Evolutionary conservation across 2,329 filamentous ascomycete species (phyloP), one percentile per base, ranked within the genome.

Genomic region (Aschersonia sp.): DNA sequence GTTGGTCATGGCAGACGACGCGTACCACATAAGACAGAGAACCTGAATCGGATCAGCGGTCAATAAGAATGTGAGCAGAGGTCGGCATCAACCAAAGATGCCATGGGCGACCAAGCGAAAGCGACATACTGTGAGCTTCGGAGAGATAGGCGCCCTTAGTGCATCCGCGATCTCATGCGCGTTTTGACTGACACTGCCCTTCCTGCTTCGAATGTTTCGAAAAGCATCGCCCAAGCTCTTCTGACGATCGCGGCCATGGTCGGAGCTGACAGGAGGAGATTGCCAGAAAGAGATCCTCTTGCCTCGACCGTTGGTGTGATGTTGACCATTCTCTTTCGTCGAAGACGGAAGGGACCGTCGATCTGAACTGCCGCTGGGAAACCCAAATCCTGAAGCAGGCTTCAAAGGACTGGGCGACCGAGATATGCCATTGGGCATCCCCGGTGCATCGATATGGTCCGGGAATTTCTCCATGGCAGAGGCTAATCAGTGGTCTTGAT

Each of bases 1-100:
- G 63, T 97, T 98, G 52, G 92, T 96, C 56, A 97, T 71, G 52
- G 94, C 92, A 42, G 90, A 97, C 30, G 89, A 94, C 63, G 85
- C 77, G 70, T 97, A 98, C 92, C 92, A 97, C 60, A 90, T 68
- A 49, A 89, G 69, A 66, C 90, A 97, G 45, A 96, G 80, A 46
- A 76, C 67, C 90, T 96, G 65, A 11, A 47, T 12, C 6, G 7
- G n/a, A 7, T 7, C 9, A 12, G n/a, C 40, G 57, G 64, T 59
- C 56, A 57, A 50, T 49, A 53, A 37, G 8, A 37, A 22, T 22
- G 22, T 22, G 22, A 22, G 22, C 22, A 22, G 22, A 22, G 22
- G 35, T 39, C 54, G 30, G n/a, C 29, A 35, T 42, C 30, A 45
- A 29, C 29, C 5, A 22, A 8, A 30, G 29, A 43, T 22, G 32